Evolutionary conservation across 805 yeast species (phyloP), one percentile per base, ranked within the genome.

Genomic region (Lipomyces japonicus): DNA sequence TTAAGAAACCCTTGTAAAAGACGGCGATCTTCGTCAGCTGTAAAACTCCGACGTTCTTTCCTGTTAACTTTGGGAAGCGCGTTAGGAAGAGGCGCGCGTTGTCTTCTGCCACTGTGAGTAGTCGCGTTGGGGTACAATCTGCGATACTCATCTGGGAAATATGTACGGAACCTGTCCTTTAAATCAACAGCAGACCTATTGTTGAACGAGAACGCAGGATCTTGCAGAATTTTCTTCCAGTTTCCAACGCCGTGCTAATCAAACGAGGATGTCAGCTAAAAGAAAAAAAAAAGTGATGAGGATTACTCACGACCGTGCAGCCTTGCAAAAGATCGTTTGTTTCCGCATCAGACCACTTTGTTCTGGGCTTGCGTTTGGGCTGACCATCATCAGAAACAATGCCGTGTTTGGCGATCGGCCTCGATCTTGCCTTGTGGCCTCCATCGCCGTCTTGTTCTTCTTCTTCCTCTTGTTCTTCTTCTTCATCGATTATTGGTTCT

Each of bases 171-270:
- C 50, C 61, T 38, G 56, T 72, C 76, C 58, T 72, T 72, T 41
- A 72, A 63, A 50, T 72, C 76, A 24, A 72, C 75, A 4, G 76
- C 75, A 12, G 74, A 71, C 18, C 76, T 66, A 60, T 69, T 66
- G 59, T 70, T 68, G 66, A 72, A 67, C 41, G 62, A 61, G 55
- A 68, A 66, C 47, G 60, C 51, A 21, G 71, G 68, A 53, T 72
- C 76, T 18, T 67, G 68, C 40, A 72, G 63, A 28, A 72, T 72
- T 63, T 72, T 73, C 57, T 72, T 72, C 76, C 76, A 72, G 64
- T 73, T 72, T 45, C 75, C 75, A 26, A 53, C 58, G 10, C 59
- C 58, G 24, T 53, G 42, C 54, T 50, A 30, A 18, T 28, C 32
- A n/a, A 39, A 35, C 3, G 39, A 23, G 9, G 16, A 38, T 10